phyloP scores from a whole-genome alignment of 257 asterid genomes.

The Eustoma russellianum region DNA sequence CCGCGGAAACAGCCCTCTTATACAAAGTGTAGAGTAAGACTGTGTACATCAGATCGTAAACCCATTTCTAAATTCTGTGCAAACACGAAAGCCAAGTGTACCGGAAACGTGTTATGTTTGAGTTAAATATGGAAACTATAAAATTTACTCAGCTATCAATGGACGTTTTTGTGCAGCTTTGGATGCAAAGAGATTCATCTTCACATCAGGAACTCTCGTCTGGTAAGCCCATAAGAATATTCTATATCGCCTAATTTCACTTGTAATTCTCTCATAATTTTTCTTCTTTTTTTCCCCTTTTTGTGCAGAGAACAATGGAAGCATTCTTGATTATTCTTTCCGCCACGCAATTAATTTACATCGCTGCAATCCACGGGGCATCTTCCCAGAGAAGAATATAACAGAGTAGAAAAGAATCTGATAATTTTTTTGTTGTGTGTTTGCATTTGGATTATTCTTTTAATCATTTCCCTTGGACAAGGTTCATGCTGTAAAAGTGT shows the following conservation, averaged over 20 bases:
- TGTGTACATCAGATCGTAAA: no score
- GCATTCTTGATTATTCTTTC: slow-evolving; percentile 78
- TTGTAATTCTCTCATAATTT: not conserved
- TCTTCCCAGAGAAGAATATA: slow-evolving; percentile 35
- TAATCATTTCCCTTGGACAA: no score
- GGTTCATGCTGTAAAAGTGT: no score
- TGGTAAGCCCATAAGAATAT: slow-evolving; percentile 35
- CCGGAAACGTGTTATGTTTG: no score
- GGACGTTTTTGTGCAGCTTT: slow-evolving; percentile 34
- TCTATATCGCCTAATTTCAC: not conserved
- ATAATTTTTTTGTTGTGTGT: slow-evolving; percentile 2
- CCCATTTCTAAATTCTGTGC: no score
- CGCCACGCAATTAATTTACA: slow-evolving; percentile 62
- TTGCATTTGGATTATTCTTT: slow-evolving; percentile 8
- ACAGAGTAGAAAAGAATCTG: not conserved
- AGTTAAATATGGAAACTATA: no score
- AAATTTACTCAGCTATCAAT: no score
- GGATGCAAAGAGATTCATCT: slow-evolving; percentile 77
- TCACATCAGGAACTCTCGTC: slow-evolving; percentile 42
- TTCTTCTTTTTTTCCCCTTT: not conserved
- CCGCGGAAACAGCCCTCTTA: no score
- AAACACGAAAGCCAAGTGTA: no score
- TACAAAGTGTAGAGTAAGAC: no score
- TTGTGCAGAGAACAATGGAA: slow-evolving; percentile 81
- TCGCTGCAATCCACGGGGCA: slow-evolving; percentile 64